Evolutionary conservation across 257 asterid genomes (phyloP), one percentile per base, ranked within the genome.

Genomic region (Rauvolfia tetraphylla): DNA sequence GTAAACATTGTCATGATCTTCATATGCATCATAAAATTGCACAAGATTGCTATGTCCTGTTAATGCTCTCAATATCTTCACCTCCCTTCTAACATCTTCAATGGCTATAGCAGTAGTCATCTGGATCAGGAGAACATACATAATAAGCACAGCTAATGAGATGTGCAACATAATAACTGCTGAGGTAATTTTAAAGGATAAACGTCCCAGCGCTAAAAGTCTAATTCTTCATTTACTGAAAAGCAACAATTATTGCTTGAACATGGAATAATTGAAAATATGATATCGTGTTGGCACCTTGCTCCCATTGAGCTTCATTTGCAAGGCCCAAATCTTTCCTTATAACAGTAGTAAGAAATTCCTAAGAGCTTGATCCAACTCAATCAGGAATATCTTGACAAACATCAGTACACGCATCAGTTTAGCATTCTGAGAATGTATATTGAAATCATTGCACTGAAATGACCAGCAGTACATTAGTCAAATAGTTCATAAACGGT

Each of bases 31-130:
- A 68, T 88, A 89, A 77, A 89, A 92, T 25, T 88, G 90, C 68
- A 90, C 87, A 70, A 92, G 83, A 80, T 92, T 86, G 88, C 78
- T 84, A 79, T 90, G 97, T 20, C 98, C 98, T 0, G 95, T 85
- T 88, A 93, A 86, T 79, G 98, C 94, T 86, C 90, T 91, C 84
- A 93, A 87, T 83, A 93, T 93, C 80, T 89, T 91, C 83, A 93
- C 98, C 90, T 93, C 98, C 88, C 94, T 91, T 76, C 97, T 81
- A 17, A 93, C 98, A 63, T 93, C 98, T 84, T 93, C 98, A 77
- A 93, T 91, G 48, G 98, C 96, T 70, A 93, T 91, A 48, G 97
- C 89, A 7, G 97, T 93, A 41, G 89, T 88, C 98, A 93, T 91
- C 98, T 91, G 87, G 69, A 39, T 44, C 48, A 46, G 33, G 73